Base-by-base conservation (phyloP, 129 eudicot genomes). In the Tagetes patula region DNA sequence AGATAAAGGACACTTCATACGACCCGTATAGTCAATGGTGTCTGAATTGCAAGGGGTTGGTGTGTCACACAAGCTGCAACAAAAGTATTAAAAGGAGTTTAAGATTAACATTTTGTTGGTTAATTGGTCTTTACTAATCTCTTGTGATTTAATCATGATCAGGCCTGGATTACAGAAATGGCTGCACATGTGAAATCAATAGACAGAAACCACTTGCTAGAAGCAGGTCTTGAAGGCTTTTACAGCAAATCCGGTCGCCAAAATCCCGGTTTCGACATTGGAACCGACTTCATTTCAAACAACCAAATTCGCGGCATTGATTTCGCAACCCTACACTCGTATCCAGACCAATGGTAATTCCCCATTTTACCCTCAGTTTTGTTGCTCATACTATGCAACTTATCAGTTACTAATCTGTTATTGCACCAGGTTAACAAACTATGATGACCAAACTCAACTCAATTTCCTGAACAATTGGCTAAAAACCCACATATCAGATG, bases 321-420 rank as follows among this genome's bases (percentile, higher is more conserved):
- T 83, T 94, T 94, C 69, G 97, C 97, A 34, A 94, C 98, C 14
- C 80, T 87, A 39, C 98, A 90, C 69, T 80, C 93, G 48, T 94
- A 94, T 70, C 98, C 98, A 6, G 98, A 90, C 88, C 92, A 87
- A 81, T 94, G 98, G 98, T 94, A 87, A 80, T 55, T 73, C 59
- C 65, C 56, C 9, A 75, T 75, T 72, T 56, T 58, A 45, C 54
- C 53, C 58, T 53, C n/a, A 1, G 3, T 6, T 63, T 65, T 72
- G 50, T 37, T 67, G 40, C 61, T 54, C 1, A 7, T 64, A 54
- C 38, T 5, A 6, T 48, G 32, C 31, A 33, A 54, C 54, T 65
- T 48, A 72, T 43, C 60, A 55, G 9, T 43, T 8, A 7, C 27
- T 20, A 20, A 20, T 20, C 20, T 70, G 30, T 61, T 34, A 41